Percentiles rank a stretch among this genome's conserved stretches.
Conservation (phyloP, 805 yeast species). For the Metschnikowia baotianmanensis region DNA sequence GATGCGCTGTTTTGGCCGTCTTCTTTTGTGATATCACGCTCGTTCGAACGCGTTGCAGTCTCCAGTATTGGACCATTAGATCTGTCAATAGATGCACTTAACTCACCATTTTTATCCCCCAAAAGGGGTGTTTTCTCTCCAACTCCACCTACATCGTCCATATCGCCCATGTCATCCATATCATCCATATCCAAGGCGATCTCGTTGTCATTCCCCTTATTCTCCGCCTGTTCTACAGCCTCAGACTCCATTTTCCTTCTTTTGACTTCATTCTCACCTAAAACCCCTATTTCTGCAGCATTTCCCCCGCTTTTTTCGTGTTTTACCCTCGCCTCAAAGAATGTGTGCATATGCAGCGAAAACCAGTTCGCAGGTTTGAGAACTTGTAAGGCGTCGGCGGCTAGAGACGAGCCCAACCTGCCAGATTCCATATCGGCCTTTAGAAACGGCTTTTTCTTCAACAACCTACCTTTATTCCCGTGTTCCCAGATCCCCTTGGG, state of each 20-base stretch:
- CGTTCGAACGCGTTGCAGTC: no score
- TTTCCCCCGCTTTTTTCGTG: slow-evolving; percentile 29
- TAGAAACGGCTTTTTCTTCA: slow-evolving; percentile 66
- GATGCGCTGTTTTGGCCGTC: no score
- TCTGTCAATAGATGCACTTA: no score
- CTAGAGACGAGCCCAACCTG: slow-evolving; percentile 70
- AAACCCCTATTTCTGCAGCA: slow-evolving; percentile 6
- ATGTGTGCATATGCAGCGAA: slow-evolving; percentile 85
- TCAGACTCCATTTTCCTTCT: slow-evolving; percentile 6
- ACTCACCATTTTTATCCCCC: not conserved
- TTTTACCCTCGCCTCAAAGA: slow-evolving; percentile 55
- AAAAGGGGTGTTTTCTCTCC: not conserved
- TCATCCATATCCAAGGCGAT: slow-evolving; percentile 24
- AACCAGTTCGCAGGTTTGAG: slow-evolving; percentile 76
- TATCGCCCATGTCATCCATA: slow-evolving; percentile 3
- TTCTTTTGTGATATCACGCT: no score
- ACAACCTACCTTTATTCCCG: slow-evolving; percentile 55
- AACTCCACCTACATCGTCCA: not conserved
- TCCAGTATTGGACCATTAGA: no score
- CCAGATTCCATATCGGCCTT: slow-evolving; percentile 56
- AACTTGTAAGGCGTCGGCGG: slow-evolving; percentile 49
- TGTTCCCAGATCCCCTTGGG: slow-evolving; percentile 71
- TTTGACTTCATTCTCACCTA: not conserved
- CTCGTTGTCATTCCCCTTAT: slow-evolving; percentile 14
- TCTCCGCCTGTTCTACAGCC: not conserved